A percentile compares a stretch with the other conserved stretches of the same genome.
phyloP scores from a whole-genome alignment of 23 red algal genomes.

The Gracilaria gracilis region DNA sequence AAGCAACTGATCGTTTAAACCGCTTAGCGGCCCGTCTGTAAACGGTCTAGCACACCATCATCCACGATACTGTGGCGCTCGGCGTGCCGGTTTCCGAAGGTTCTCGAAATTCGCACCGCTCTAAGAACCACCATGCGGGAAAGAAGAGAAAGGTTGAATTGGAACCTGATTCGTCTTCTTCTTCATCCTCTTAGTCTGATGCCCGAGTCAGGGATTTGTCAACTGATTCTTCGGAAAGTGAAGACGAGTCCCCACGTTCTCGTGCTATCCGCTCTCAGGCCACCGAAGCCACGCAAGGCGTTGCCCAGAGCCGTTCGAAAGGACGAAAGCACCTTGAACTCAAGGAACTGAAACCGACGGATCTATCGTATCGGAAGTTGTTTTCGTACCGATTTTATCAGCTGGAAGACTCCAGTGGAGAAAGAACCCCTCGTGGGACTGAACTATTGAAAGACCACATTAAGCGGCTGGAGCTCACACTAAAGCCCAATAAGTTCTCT shows the following conservation, averaged over 20 bases:
- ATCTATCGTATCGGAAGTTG: neutral
- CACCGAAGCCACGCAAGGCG: neutral
- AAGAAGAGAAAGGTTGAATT: neutral
- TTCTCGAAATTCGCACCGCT: neutral
- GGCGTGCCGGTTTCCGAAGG: neutral
- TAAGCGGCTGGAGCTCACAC: too few species aligned
- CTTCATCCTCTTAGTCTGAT: neutral
- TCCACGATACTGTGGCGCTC: neutral
- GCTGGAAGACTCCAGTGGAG: neutral
- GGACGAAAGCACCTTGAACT: neutral
- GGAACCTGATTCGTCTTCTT: neutral
- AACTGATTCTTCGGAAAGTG: neutral
- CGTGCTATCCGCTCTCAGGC: neutral
- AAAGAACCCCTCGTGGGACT: neutral
- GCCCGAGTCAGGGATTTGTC: neutral
- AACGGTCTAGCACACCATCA: neutral
- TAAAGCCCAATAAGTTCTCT: neutral
- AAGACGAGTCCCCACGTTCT: neutral
- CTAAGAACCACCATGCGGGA: neutral
- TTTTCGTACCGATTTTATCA: neutral
- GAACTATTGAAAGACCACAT: too few species aligned
- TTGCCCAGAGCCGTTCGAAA: neutral
- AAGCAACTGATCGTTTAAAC: neutral
- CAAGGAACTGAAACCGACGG: constrained; percentile 14
- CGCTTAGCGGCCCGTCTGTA: neutral